Conservation (phyloP, 257 asterid species). For the Capsicum pubescens region DNA sequence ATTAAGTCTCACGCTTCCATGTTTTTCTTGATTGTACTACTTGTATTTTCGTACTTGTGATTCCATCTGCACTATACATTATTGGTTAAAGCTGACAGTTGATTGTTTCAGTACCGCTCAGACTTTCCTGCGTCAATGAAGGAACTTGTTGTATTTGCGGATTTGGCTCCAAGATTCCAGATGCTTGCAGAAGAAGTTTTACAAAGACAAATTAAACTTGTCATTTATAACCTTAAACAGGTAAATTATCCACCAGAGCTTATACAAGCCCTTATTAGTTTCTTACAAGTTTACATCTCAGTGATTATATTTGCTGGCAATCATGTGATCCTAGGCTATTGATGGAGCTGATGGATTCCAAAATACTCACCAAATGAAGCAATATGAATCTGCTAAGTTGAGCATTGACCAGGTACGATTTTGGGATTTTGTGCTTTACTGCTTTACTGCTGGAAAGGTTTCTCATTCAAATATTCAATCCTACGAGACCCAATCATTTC, state of each 20-base stretch:
- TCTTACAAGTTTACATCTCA: neutral
- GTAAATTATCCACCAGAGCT: conserved; percentile 39
- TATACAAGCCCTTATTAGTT: neutral
- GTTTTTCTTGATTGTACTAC: conserved; percentile 14
- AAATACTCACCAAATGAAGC: conserved; percentile 79
- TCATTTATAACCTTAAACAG: conserved; percentile 74
- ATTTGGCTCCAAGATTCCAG: conserved; percentile 92
- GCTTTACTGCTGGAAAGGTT: neutral
- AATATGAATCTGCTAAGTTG: conserved; percentile 91
- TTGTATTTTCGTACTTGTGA: neutral
- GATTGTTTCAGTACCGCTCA: conserved; percentile 81
- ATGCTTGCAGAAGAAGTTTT: conserved; percentile 82
- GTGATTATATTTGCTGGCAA: conserved; percentile 28
- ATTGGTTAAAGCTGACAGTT: conserved; percentile 27
- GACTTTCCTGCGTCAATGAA: conserved; percentile 76
- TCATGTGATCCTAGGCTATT: conserved; percentile 61
- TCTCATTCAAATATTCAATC: conserved; percentile 26
- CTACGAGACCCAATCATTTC: conserved; percentile 29
- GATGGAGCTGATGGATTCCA: conserved; percentile 96
- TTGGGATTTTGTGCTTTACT: conserved; percentile 24
- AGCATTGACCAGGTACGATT: conserved; percentile 80
- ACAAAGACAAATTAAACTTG: conserved; percentile 78
- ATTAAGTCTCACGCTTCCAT: neutral
- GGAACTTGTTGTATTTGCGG: conserved; percentile 80
- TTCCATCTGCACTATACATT: conserved; percentile 23